A percentile compares a stretch with the other conserved stretches of the same genome.
Conservation (phyloP, 75 land plant species). For the Isoetes taiwanensis region DNA sequence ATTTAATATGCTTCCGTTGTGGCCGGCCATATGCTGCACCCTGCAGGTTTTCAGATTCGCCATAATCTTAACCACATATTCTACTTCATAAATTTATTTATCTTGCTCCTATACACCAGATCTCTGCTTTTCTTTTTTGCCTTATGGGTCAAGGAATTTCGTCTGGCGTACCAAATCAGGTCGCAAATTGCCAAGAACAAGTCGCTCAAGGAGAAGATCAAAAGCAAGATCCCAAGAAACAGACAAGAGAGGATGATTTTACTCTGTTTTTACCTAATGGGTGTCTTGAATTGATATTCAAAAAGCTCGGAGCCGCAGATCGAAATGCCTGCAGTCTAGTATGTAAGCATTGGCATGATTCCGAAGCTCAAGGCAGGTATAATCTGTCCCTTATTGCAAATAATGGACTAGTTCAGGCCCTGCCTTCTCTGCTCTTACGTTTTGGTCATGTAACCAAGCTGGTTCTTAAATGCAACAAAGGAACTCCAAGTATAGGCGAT, state of each 20-base stretch:
- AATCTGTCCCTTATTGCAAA: neutral
- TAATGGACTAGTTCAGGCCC: neutral
- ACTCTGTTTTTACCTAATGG: neutral
- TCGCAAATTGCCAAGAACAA: neutral
- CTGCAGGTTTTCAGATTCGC: too few relatives aligned
- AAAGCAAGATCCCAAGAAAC: neutral
- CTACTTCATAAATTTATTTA: too few relatives aligned
- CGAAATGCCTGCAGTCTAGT: neutral
- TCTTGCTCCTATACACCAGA: too few relatives aligned
- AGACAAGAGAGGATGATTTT: neutral
- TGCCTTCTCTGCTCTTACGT: neutral
- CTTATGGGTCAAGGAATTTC: conserved; percentile 12
- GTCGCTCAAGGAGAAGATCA: neutral
- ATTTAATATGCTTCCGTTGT: too few relatives aligned
- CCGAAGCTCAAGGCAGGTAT: neutral
- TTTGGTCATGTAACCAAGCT: conserved; percentile 1
- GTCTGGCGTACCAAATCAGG: too few relatives aligned
- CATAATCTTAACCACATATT: too few relatives aligned
- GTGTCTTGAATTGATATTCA: neutral
- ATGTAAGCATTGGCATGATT: neutral
- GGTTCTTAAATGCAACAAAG: neutral
- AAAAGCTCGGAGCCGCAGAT: neutral
- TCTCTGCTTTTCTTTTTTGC: too few relatives aligned
- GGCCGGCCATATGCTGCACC: too few relatives aligned
- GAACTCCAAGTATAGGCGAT: neutral